A percentile compares a stretch with the other conserved stretches of the same genome.
These are phyloP conservation scores for Syncephalis plumigaleata DNA, from an alignment of 371 early-diverging fungal genomes.

Conservation along the genomic window DNA sequence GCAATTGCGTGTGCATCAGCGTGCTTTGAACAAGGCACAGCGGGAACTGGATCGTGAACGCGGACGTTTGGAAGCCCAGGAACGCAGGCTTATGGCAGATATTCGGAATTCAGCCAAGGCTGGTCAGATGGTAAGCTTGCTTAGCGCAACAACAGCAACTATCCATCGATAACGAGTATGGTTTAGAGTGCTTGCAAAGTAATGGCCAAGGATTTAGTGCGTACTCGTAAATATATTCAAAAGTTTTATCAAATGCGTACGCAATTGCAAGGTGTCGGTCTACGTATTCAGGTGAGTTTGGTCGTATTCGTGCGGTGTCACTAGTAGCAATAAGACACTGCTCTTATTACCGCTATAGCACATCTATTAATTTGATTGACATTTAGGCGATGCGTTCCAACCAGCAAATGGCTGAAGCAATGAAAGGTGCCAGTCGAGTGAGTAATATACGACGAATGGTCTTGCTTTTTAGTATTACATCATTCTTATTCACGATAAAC, in stretches of 20 bases:
- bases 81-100: slow-evolving; percentile 85
- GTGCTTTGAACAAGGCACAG: slow-evolving; percentile 72
- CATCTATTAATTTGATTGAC: background rate
- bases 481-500: background rate
- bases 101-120: slow-evolving; percentile 84
- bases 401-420: slow-evolving; percentile 91
- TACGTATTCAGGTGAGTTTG: slow-evolving; percentile 75
- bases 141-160: too few species aligned
- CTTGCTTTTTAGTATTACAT: background rate
- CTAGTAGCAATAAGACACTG: background rate
- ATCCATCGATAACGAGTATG: background rate
- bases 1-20: slow-evolving; percentile 77
- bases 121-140: slow-evolving; percentile 58
- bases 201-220: slow-evolving; percentile 94
- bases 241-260: slow-evolving; percentile 93
- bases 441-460: too few species aligned
- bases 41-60: slow-evolving; percentile 89
- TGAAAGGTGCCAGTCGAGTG: slow-evolving; percentile 82
- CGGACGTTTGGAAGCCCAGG: slow-evolving; percentile 75
- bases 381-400: slow-evolving; percentile 71
- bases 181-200: slow-evolving; percentile 71
- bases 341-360: background rate
- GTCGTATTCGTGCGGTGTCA: too few species aligned
- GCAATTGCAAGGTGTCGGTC: slow-evolving; percentile 80
- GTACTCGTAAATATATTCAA: slow-evolving; percentile 81